Percentiles rank a stretch among this genome's conserved stretches.
phyloP scores from a whole-genome alignment of 2,329 filamentous ascomycete genomes.

The Colletotrichum sp. region DNA sequence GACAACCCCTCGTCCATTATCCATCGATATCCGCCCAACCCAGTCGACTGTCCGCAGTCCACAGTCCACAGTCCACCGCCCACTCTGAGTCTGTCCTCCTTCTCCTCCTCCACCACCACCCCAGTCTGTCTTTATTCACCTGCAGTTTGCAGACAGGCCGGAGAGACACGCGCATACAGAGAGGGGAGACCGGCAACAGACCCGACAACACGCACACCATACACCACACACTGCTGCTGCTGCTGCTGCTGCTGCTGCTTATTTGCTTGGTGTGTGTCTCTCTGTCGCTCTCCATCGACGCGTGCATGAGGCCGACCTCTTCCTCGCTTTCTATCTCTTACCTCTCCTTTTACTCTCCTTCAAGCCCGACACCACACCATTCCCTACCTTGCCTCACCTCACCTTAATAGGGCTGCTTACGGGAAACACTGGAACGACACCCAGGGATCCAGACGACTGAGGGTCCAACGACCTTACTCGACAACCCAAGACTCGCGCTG shows the following conservation, averaged over 20 bases:
- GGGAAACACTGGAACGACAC: not conserved
- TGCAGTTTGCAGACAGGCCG: not conserved
- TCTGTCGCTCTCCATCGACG: not conserved
- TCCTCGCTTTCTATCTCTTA: constrained; percentile 1
- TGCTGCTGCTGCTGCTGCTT: too few relatives aligned
- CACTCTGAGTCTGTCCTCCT: not conserved
- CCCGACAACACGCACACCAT: not conserved
- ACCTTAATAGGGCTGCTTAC: not conserved
- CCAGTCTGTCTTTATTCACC: not conserved
- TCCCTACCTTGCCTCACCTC: not conserved
- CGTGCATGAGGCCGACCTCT: constrained; percentile 8
- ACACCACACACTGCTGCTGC: not conserved
- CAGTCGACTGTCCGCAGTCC: not conserved
- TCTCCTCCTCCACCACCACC: not conserved
- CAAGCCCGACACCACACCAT: not conserved
- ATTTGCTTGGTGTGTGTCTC: not conserved
- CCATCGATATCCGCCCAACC: not conserved
- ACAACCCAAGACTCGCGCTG: not conserved
- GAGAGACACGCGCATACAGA: not conserved
- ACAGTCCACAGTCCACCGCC: not conserved
- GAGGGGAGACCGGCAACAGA: not conserved
- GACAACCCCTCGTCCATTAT: not conserved
- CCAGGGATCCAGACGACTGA: not conserved
- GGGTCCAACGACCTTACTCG: not conserved
- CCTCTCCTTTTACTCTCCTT: constrained; percentile 7